Evolutionary conservation across 2,329 filamentous ascomycete species (phyloP), one percentile per base, ranked within the genome.

Genomic region (Epichloe bromicola): DNA sequence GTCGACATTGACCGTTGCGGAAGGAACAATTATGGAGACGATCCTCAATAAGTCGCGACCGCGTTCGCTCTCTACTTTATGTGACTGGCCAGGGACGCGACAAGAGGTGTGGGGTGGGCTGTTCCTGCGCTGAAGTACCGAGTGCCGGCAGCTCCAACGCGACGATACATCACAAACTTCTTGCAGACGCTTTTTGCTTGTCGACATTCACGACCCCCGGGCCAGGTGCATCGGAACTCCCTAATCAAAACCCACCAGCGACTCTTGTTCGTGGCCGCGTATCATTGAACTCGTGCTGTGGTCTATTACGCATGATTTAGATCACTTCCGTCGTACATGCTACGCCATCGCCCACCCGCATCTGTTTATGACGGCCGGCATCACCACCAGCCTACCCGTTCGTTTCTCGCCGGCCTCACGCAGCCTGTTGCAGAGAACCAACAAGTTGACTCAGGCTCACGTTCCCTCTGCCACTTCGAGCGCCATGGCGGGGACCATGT

Each of bases 361-460:
- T 53, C 50, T 50, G 60, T 70, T 63, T 64, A 70, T 70, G 67
- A 64, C 54, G 60, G 56, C 59, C 58, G 63, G 61, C 56, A 60
- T 64, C 49, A 48, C 55, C 51, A 56, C 55, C 51, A 56, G 58
- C 54, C 60, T 68, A 33, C 52, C 59, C 38, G 48, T 62, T 50
- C 61, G 67, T 63, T 64, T 65, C 66, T 69, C 67, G 62, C 64
- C 65, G 61, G 59, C 64, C 56, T 56, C 57, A 51, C 59, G 60
- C 53, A 57, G 55, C 56, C 48, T 62, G 49, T 46, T 60, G 44
- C 58, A 50, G 40, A 58, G 46, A 60, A 56, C 58, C 51, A 46
- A 54, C 41, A 61, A 57, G 42, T 47, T 59, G 43, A 59, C 57
- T 50, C 57, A 63, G 56, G 57, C 57, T 49, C 58, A 61, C 50